Percentiles rank a stretch among this genome's conserved stretches.
Evolutionary conservation across 164 flowering plant genomes (phyloP).

Genomic region (Sedum album): DNA sequence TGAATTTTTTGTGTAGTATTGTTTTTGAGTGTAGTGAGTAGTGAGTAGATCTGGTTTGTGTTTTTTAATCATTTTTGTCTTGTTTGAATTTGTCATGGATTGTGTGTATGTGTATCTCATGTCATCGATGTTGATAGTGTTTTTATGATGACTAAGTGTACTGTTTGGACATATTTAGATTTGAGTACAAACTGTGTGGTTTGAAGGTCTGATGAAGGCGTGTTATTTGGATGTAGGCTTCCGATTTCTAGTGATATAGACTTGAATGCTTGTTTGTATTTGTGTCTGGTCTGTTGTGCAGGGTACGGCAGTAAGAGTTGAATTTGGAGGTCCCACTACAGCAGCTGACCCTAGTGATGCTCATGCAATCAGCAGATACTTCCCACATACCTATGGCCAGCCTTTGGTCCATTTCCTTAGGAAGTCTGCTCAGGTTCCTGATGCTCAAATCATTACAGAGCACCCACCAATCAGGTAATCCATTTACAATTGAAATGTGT

Average conservation of each 20-base stretch:
- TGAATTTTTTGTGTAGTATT: not conserved
- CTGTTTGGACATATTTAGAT: no score
- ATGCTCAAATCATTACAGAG: slow-evolving; percentile 81
- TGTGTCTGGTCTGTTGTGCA: slow-evolving; percentile 14
- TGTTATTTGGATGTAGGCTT: no score
- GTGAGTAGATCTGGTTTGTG: not conserved
- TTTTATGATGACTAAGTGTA: no score
- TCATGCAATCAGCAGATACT: slow-evolving; percentile 45
- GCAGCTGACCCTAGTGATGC: slow-evolving; percentile 66
- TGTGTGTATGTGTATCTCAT: no score
- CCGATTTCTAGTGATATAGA: not conserved
- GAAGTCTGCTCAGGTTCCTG: slow-evolving; percentile 68
- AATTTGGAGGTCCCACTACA: slow-evolving; percentile 79
- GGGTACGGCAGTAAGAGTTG: slow-evolving; percentile 95
- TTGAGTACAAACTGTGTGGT: no score
- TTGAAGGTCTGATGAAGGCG: no score
- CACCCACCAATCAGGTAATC: slow-evolving; percentile 72
- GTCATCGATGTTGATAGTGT: no score
- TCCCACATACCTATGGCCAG: slow-evolving; percentile 87
- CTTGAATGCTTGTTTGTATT: not conserved
- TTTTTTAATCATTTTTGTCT: not conserved
- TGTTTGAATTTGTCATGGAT: not conserved
- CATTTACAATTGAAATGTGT: not conserved
- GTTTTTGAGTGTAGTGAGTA: not conserved
- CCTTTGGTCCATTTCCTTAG: slow-evolving; percentile 87